Evolutionary conservation across 306 rosid species (phyloP).

Genomic region (Luffa aegyptiaca): DNA sequence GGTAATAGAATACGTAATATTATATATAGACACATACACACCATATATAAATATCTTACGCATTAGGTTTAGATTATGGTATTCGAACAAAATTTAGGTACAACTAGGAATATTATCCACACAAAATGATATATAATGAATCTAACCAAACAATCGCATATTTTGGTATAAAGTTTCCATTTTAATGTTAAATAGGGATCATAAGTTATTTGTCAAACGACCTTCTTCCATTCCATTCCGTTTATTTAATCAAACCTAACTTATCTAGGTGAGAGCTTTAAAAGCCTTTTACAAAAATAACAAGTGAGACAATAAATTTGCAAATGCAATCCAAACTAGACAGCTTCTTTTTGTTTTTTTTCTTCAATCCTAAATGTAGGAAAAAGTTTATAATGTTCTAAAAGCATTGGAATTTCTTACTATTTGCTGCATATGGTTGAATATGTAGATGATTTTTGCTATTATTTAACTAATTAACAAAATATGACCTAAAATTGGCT

Average conservation of each 20-base stretch:
- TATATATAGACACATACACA: too few species aligned
- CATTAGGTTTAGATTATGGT: too few species aligned
- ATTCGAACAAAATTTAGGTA: too few species aligned
- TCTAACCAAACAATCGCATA: background rate
- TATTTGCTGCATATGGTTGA: background rate
- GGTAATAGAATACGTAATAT: too few species aligned
- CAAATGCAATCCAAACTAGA: background rate
- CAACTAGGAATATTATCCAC: too few species aligned
- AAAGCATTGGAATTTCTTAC: background rate
- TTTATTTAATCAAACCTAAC: background rate
- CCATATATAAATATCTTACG: too few species aligned
- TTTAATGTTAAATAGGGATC: background rate
- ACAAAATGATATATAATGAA: background rate
- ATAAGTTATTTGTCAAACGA: too few species aligned
- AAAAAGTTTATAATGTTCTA: background rate
- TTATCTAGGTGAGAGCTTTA: too few species aligned
- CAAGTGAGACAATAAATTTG: background rate
- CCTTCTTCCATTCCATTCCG: background rate
- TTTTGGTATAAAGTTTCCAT: background rate
- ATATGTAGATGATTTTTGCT: background rate
- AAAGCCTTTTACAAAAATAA: background rate
- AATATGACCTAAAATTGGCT: background rate
- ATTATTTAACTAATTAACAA: background rate
- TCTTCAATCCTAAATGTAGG: background rate
- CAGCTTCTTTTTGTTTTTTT: background rate